Conservation (phyloP, 306 rosid species). For the Castanea crenata region DNA sequence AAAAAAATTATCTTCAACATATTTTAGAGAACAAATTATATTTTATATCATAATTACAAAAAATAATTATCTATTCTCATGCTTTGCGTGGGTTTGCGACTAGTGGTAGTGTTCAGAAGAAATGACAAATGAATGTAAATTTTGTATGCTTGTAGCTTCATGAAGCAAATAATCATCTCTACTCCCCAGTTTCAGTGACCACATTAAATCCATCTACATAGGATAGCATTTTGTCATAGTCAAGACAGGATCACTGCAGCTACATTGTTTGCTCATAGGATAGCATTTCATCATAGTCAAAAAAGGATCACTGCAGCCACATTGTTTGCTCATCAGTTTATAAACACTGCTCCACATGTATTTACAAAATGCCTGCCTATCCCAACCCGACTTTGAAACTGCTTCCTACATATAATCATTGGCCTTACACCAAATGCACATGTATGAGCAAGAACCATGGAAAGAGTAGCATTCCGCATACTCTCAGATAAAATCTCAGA, state of each 20-base stretch:
- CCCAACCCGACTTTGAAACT: conserved; percentile 40
- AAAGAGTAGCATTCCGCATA: conserved; percentile 28
- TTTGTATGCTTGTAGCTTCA: conserved; percentile 22
- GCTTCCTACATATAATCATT: conserved; percentile 43
- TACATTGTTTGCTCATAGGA: conserved; percentile 22
- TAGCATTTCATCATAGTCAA: conserved; percentile 8
- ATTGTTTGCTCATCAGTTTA: conserved; percentile 39
- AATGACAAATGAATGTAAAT: conserved; percentile 24
- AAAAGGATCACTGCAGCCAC: conserved; percentile 12
- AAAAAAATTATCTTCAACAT: too few relatives aligned
- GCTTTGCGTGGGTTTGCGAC: too few relatives aligned
- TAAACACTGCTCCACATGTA: conserved; percentile 49
- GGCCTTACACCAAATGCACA: conserved; percentile 40
- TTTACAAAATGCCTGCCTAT: conserved; percentile 40
- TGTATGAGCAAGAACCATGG: conserved; percentile 36
- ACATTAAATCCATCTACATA: conserved; percentile 11
- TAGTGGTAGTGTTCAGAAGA: not conserved
- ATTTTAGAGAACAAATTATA: too few relatives aligned
- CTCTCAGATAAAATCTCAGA: conserved; percentile 30
- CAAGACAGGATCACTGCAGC: conserved; percentile 8
- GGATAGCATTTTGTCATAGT: conserved; percentile 10
- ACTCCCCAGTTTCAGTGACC: conserved; percentile 7
- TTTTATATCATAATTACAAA: too few relatives aligned
- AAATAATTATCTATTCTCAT: too few relatives aligned
- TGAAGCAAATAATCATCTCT: conserved; percentile 24